Base-by-base conservation (phyloP, 108 stramenopile species). In the Poteriospumella lacustris region DNA sequence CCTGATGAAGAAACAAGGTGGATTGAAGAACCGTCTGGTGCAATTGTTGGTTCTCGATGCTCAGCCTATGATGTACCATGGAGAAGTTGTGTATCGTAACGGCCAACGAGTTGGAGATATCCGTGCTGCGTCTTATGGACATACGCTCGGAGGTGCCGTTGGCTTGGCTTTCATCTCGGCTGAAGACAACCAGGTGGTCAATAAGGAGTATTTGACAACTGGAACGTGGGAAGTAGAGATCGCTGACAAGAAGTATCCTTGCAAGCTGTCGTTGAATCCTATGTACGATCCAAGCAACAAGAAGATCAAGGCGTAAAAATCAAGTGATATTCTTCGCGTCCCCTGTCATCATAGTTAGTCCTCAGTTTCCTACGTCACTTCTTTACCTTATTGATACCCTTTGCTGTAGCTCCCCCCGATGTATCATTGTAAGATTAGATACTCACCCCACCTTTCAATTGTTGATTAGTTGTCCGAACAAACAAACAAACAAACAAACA, bases 21-120 rank as follows among this genome's bases (percentile, higher is more conserved):
- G 89, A 12, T 68, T 81, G 40, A 42, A 19, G 15, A 82, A 82
- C 43, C 76, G 89, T 1, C 78, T 90, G 70, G 89, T 82, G 0
- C 75, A 68, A 43, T 81, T 90, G 31, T 62, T 87, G 38, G 76
- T 89, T 26, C 9, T 59, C 0, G 88, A 89, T 68, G 59, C 84
- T 0, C 67, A 43, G 1, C 82, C 85, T n/a, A 76, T 88, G 44
- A 36, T 90, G 59, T 85, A 87, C 58, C 90, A 89, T 58, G 91
- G 91, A 0, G 91, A 90, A 81, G 76, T 90, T 5, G 56, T 92
- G 0, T 89, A 81, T 84, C 79, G 88, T n/a, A 77, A 92, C 76
- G 90, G 88, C n/a, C 69, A 79, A 12, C 68, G 80, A 24, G 78
- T 92, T 2, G 80, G 88, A 39, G 90, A 92, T 29, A 72, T 92